Conservation (phyloP, 1,139 yeast species). For the Yamadazyma blattariae region DNA sequence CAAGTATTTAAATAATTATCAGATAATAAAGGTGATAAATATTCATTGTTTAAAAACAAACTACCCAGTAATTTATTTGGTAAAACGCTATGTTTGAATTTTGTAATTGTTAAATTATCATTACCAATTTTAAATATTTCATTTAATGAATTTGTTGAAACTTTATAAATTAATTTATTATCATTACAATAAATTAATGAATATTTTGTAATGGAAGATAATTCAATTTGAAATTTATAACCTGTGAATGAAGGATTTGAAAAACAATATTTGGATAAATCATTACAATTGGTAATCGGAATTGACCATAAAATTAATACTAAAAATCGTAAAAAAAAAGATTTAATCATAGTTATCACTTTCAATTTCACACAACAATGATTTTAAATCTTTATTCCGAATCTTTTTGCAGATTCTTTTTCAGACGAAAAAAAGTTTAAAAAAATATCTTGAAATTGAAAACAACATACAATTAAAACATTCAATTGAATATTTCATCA, state of each 20-base stretch:
- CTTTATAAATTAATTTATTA: slow-evolving; percentile 26
- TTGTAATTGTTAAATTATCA: slow-evolving; percentile 8
- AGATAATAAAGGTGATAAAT: slow-evolving; percentile 26
- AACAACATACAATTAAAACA: too few species aligned
- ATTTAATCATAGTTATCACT: too few species aligned
- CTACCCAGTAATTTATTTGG: slow-evolving; percentile 13
- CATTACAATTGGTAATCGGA: slow-evolving; percentile 5
- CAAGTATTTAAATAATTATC: slow-evolving; percentile 23
- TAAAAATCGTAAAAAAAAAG: neutral
- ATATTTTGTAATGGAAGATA: slow-evolving; percentile 16
- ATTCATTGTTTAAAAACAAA: slow-evolving; percentile 9
- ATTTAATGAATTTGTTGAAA: slow-evolving; percentile 17
- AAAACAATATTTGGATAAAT: slow-evolving; percentile 12
- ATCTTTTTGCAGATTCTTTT: too few species aligned
- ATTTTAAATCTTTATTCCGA: too few species aligned
- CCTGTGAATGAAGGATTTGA: slow-evolving; percentile 28
- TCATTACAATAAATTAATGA: slow-evolving; percentile 28
- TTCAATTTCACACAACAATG: too few species aligned
- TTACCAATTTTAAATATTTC: slow-evolving; percentile 9
- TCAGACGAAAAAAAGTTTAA: too few species aligned
- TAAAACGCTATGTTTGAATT: slow-evolving; percentile 9
- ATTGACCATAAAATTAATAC: neutral
- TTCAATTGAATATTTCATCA: too few species aligned
- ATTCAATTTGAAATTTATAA: slow-evolving; percentile 29
- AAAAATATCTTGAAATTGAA: too few species aligned